Conservation (phyloP, 345 rosid genomes). For the Hibiscus syriacus region DNA sequence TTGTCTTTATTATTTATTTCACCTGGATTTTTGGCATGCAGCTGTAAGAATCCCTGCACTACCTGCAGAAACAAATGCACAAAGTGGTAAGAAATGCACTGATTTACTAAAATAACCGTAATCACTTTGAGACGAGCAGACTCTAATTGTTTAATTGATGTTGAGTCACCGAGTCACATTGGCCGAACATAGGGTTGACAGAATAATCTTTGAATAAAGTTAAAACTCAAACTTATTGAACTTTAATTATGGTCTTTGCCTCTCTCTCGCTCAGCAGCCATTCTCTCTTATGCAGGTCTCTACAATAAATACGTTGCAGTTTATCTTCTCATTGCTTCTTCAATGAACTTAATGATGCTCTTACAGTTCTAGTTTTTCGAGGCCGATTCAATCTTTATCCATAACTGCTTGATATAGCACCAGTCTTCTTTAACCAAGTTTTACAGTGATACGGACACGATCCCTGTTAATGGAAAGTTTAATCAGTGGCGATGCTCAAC, state of each 20-base stretch:
- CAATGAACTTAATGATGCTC: slow-evolving; percentile 28
- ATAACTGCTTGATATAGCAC: neutral
- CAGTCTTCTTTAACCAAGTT: slow-evolving; percentile 2
- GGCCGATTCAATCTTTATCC: no score
- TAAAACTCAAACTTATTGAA: neutral
- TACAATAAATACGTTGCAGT: slow-evolving; percentile 24
- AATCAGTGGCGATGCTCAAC: slow-evolving; percentile 10
- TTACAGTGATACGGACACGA: neutral
- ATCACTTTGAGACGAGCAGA: neutral
- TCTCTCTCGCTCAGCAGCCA: neutral
- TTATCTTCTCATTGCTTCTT: slow-evolving; percentile 25
- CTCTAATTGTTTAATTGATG: slow-evolving; percentile 12
- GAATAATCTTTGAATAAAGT: no score
- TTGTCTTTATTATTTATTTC: neutral
- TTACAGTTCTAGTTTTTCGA: slow-evolving; percentile 20
- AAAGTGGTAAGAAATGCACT: no score
- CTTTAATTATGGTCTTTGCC: neutral
- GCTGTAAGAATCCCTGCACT: no score
- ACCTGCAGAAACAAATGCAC: no score
- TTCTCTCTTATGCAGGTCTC: slow-evolving; percentile 37
- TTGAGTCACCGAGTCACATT: neutral
- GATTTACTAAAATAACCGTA: neutral
- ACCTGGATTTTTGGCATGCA: no score
- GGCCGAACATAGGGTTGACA: neutral
- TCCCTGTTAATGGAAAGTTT: slow-evolving; percentile 10